Evolutionary conservation across 148 eudicot species (phyloP), one percentile per base, ranked within the genome.

Genomic region (Beta vulgaris): DNA sequence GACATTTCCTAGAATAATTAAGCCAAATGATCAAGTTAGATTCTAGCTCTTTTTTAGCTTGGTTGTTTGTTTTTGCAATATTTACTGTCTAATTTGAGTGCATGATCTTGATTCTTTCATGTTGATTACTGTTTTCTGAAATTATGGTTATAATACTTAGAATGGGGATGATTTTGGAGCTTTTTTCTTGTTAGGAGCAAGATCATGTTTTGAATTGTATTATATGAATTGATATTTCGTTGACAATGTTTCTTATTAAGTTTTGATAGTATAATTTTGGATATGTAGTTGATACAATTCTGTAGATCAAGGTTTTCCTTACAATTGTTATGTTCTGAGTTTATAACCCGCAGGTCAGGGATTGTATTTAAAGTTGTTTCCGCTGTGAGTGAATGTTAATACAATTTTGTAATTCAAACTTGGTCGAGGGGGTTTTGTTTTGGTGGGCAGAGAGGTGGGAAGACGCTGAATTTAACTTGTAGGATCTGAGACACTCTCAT

Each of bases 11-110:
- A 63, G 53, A 10, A 63, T 46, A 31, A 9, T 39, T 36, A 69
- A 68, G 6, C 40, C 43, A 25, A 37, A 42, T 71, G 55, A 73
- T 64, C 76, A 64, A 43, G 91, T 86, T 68, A 84, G 88, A 73
- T 19, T 76, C 46, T 34, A 10, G 4, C 51, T 54, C 29, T 51
- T 3, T 7, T 51, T 25, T 16, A 31, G 23, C 42, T 58, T 15
- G 21, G 0, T 67, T 40, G 21, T 19, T 7, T 23, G 28, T 4
- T 32, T 66, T 21, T 12, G 11, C 39, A 32, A 23, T 26, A 9
- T 19, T 70, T 31, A 23, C 28, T 29, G 6, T 42, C 42, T 58
- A 11, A 9, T 42, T 18, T 12, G 59, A 61, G 6, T 32, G 36
- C 16, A 15, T 32, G 59, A 26, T 21, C 54, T 49, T 49, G 54